Conservation (phyloP, 2,329 filamentous ascomycete genomes). For the Epichloe brachyelytri region DNA sequence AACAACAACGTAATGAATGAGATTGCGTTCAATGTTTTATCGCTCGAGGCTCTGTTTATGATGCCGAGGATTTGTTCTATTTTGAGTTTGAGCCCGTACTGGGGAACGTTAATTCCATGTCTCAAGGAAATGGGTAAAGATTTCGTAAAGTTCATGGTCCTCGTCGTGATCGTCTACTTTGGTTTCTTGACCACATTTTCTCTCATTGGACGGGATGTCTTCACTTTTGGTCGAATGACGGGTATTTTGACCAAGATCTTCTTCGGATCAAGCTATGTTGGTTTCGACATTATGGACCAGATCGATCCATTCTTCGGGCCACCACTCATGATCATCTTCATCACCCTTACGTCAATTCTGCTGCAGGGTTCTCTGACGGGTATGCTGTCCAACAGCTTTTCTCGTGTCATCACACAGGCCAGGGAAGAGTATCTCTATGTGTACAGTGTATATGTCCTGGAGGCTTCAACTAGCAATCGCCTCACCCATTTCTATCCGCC, state of each 20-base stretch:
- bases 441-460: slow-evolving; percentile 52
- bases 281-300: slow-evolving; percentile 54
- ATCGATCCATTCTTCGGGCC: slow-evolving; percentile 48
- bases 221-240: slow-evolving; percentile 54
- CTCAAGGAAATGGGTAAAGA: slow-evolving; percentile 92
- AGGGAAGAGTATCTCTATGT: slow-evolving; percentile 70
- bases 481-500: slow-evolving; percentile 60
- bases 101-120: slow-evolving; percentile 79
- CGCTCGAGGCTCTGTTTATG: slow-evolving; percentile 79
- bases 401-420: slow-evolving; percentile 48
- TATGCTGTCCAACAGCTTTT: slow-evolving; percentile 66
- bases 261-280: slow-evolving; percentile 63
- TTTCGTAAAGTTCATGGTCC: slow-evolving; percentile 71
- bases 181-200: slow-evolving; percentile 84
- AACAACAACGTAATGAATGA: slow-evolving; percentile 53
- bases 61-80: slow-evolving; percentile 82
- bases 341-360: slow-evolving; percentile 65
- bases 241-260: slow-evolving; percentile 72
- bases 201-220: slow-evolving; percentile 58
- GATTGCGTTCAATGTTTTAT: slow-evolving; percentile 76
- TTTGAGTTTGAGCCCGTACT: slow-evolving; percentile 77
- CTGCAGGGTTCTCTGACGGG: slow-evolving; percentile 68
- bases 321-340: slow-evolving; percentile 57
- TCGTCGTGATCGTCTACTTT: slow-evolving; percentile 71
- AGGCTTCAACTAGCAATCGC: slow-evolving; percentile 54